phyloP scores from a whole-genome alignment of 164 flowering plant species.

The Warburgia ugandensis region DNA sequence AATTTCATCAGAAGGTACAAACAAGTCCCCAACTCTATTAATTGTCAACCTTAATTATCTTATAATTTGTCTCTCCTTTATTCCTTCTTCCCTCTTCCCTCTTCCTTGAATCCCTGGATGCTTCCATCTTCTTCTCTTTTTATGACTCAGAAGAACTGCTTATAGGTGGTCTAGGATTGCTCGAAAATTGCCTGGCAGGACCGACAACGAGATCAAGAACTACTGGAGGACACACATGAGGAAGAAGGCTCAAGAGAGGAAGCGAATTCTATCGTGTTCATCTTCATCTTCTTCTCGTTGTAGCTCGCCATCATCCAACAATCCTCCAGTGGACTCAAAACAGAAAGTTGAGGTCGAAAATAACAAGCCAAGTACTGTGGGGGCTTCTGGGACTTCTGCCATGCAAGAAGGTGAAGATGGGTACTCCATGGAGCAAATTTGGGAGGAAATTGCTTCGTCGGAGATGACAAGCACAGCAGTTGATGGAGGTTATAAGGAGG shows the following conservation, averaged over 20 bases:
- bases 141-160: neutral
- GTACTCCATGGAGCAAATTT: constrained; percentile 86
- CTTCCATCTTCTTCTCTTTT: too few species aligned
- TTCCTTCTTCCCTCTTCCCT: too few species aligned
- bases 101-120: too few species aligned
- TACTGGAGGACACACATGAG: constrained; percentile 96
- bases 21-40: too few species aligned
- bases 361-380: neutral
- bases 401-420: constrained; percentile 19
- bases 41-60: too few species aligned
- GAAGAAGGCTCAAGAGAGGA: constrained; percentile 81
- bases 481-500: constrained; percentile 21
- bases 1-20: too few species aligned
- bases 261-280: constrained; percentile 30
- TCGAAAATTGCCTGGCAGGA: constrained; percentile 79
- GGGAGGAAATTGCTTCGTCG: constrained; percentile 67
- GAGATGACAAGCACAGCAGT: constrained; percentile 23
- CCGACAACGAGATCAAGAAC: constrained; percentile 96
- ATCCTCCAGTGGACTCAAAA: constrained; percentile 20
- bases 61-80: too few species aligned
- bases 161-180: constrained; percentile 95
- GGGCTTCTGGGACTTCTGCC: neutral
- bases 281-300: constrained; percentile 33
- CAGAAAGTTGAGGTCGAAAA: constrained; percentile 5
- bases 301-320: constrained; percentile 25